These are phyloP conservation scores for Phytophthora pisi DNA, from an alignment of 352 stramenopile genomes.

Conservation along the genomic window DNA sequence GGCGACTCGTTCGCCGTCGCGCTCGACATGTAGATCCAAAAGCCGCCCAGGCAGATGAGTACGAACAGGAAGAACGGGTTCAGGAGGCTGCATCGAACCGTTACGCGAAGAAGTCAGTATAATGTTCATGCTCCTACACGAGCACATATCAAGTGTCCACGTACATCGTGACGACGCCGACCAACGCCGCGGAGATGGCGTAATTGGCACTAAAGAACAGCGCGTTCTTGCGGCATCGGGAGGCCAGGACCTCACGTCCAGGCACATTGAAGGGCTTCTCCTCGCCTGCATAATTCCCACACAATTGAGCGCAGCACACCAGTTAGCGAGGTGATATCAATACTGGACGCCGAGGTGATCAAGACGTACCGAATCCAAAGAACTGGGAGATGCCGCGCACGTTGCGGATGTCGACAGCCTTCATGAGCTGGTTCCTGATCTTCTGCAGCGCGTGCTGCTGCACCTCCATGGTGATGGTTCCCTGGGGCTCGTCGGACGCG, in stretches of 20 bases:
- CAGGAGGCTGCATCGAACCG: constrained; percentile 53
- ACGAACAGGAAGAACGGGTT: constrained; percentile 91
- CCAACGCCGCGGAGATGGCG: constrained; percentile 71
- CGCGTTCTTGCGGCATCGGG: constrained; percentile 78
- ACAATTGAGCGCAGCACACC: neutral
- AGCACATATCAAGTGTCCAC: constrained; percentile 4
- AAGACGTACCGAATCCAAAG: constrained; percentile 70
- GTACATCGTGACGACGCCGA: constrained; percentile 87
- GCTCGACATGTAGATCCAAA: constrained; percentile 85
- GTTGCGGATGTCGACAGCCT: constrained; percentile 77
- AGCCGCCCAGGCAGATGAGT: constrained; percentile 79
- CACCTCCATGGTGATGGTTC: constrained; percentile 74
- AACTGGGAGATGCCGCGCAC: constrained; percentile 82
- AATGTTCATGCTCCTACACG: neutral
- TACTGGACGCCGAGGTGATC: neutral
- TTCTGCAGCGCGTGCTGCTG: constrained; percentile 66
- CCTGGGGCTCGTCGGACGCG: constrained; percentile 51
- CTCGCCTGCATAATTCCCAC: constrained; percentile 45
- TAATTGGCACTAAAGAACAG: constrained; percentile 89
- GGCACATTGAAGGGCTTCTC: constrained; percentile 89
- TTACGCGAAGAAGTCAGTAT: neutral
- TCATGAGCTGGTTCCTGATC: constrained; percentile 66
- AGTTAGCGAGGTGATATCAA: neutral
- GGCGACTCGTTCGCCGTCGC: constrained; percentile 68
- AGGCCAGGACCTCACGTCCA: constrained; percentile 59